These are phyloP conservation scores for Ustilago vetiveriae DNA, from an alignment of 1,284 basidiomycete genomes.

Conservation along the genomic window DNA sequence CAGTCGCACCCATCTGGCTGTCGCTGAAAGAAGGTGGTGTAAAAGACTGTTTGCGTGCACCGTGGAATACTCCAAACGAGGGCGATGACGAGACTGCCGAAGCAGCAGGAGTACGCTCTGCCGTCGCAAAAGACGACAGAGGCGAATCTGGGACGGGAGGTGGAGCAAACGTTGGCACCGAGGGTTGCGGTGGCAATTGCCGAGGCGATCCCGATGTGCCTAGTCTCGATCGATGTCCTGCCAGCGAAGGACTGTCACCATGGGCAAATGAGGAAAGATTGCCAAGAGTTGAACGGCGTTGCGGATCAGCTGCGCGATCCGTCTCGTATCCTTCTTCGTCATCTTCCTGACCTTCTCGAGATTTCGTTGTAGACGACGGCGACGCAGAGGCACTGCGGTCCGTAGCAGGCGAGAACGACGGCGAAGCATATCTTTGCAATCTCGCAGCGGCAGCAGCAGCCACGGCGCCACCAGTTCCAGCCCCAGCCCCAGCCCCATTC, in stretches of 20 bases:
- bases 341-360: background rate
- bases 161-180: background rate
- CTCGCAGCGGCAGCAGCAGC: conserved; percentile 4
- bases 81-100: background rate
- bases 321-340: conserved; percentile 18
- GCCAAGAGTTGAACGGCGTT: too few relatives aligned
- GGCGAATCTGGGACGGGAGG: background rate
- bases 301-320: conserved; percentile 11
- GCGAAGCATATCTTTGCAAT: background rate
- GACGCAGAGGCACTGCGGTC: too few relatives aligned
- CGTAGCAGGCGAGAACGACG: too few relatives aligned
- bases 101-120: too few relatives aligned
- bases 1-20: too few relatives aligned
- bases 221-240: background rate
- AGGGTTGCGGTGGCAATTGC: background rate
- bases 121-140: too few relatives aligned
- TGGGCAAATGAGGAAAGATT: too few relatives aligned
- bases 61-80: background rate
- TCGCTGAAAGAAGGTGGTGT: too few relatives aligned
- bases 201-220: background rate
- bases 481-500: background rate
- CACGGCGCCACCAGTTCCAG: background rate
- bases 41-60: too few relatives aligned
- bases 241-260: too few relatives aligned
- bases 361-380: too few relatives aligned